A percentile compares a stretch with the other conserved stretches of the same genome.
Conservation (phyloP, 345 rosid genomes). For the Aquilaria yunnanensis region DNA sequence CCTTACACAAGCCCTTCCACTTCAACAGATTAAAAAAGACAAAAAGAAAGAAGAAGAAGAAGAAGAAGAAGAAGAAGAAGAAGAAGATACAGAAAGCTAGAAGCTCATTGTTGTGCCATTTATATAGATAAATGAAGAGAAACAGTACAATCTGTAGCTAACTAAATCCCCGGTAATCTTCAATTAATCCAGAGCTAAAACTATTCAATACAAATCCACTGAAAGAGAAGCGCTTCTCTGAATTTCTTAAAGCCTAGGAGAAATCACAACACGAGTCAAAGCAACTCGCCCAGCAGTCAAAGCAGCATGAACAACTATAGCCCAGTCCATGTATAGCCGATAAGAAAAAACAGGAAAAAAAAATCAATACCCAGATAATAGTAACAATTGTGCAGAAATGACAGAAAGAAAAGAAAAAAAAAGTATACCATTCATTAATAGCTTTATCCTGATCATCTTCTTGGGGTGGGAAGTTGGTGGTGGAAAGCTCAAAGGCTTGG, state of each 20-base stretch:
- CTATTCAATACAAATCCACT: too few relatives aligned
- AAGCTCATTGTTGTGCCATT: too few relatives aligned
- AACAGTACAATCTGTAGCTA: too few relatives aligned
- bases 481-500: constrained; percentile 20
- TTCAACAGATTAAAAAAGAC: too few relatives aligned
- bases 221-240: too few relatives aligned
- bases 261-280: constrained; percentile 33
- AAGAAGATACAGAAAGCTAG: too few relatives aligned
- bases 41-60: too few relatives aligned
- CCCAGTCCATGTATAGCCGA: not conserved
- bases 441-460: constrained; percentile 32
- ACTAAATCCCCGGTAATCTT: too few relatives aligned
- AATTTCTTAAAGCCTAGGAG: constrained; percentile 9
- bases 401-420: not conserved
- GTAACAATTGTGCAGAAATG: not conserved
- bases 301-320: constrained; percentile 52
- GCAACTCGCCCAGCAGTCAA: constrained; percentile 34
- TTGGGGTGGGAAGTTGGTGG: constrained; percentile 22
- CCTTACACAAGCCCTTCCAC: too few relatives aligned
- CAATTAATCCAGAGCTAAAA: too few relatives aligned
- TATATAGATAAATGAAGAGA: too few relatives aligned
- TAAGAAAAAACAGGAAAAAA: not conserved
- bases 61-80: too few relatives aligned
- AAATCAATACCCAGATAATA: not conserved
- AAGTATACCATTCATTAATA: constrained; percentile 27